Conservation (phyloP, 108 stramenopile genomes). For the Aurantiochytrium sp. region DNA sequence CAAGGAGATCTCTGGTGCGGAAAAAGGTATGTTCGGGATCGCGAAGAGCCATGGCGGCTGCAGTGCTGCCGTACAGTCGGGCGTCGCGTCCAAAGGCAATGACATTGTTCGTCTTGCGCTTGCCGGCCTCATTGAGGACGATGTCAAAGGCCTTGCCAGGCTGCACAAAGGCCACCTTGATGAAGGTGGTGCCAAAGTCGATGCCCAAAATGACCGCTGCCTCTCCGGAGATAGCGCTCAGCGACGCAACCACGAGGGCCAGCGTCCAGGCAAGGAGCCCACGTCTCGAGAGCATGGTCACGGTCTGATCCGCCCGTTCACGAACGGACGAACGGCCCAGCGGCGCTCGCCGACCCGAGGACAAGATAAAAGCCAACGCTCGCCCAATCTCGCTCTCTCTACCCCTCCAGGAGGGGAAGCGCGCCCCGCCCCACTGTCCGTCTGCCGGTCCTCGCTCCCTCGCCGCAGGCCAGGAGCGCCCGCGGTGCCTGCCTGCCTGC, state of each 20-base stretch:
- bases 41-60: slow-evolving; percentile 70
- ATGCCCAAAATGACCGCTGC: slow-evolving; percentile 70
- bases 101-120: slow-evolving; percentile 96
- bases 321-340: no score
- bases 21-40: slow-evolving; percentile 77
- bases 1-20: slow-evolving; percentile 69
- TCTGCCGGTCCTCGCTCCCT: no score
- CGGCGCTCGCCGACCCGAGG: no score
- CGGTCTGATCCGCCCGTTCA: no score
- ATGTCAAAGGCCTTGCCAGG: slow-evolving; percentile 80
- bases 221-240: background rate
- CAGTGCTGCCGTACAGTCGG: slow-evolving; percentile 89
- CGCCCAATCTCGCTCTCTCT: no score
- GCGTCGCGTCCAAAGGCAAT: slow-evolving; percentile 87
- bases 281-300: background rate
- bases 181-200: slow-evolving; percentile 91
- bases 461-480: no score
- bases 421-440: no score
- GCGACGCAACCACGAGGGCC: background rate
- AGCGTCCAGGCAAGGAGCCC: background rate
- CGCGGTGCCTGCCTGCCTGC: no score
- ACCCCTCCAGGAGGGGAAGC: no score
- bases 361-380: no score
- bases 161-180: slow-evolving; percentile 96
- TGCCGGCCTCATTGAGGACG: slow-evolving; percentile 94